These are phyloP conservation scores for Barnettozyma pratensis DNA, from an alignment of 805 yeast genomes.

Conservation along the genomic window DNA sequence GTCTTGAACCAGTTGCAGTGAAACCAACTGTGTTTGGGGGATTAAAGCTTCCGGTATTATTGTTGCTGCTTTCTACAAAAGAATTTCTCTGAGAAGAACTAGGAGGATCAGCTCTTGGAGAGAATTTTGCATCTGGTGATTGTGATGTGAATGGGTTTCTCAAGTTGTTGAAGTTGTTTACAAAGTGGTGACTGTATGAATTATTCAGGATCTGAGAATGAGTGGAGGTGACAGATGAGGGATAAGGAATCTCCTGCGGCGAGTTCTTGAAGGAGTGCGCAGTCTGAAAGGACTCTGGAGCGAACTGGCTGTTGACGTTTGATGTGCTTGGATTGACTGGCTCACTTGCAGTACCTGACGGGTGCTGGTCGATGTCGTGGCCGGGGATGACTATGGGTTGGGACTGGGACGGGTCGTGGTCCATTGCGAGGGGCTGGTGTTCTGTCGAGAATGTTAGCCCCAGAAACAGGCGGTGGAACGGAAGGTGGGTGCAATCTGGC, in stretches of 20 bases:
- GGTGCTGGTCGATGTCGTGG: conserved; percentile 13
- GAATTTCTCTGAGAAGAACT: conserved; percentile 13
- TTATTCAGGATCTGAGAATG: conserved; percentile 16
- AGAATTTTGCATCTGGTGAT: conserved; percentile 21
- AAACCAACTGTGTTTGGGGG: background rate
- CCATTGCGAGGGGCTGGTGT: background rate
- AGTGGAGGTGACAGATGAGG: conserved; percentile 23
- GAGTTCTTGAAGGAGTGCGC: conserved; percentile 23
- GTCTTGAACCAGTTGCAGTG: conserved; percentile 12
- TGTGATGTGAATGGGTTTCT: conserved; percentile 16
- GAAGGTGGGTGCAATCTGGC: background rate
- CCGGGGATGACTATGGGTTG: conserved; percentile 28
- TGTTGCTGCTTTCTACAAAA: conserved; percentile 2
- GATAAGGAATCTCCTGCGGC: conserved; percentile 11
- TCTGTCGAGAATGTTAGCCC: background rate
- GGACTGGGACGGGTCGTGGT: conserved; percentile 8
- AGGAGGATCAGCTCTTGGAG: conserved; percentile 26
- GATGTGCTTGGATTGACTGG: background rate
- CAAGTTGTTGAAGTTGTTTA: conserved; percentile 15
- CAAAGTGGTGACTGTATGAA: conserved; percentile 19
- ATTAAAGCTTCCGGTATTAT: background rate
- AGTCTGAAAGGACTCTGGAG: conserved; percentile 24
- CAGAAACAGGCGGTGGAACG: too few relatives aligned
- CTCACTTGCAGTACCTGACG: conserved; percentile 4
- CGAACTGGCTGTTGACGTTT: conserved; percentile 5